Conservation (phyloP, 2,329 filamentous ascomycete species). For the Claviceps sp. region DNA sequence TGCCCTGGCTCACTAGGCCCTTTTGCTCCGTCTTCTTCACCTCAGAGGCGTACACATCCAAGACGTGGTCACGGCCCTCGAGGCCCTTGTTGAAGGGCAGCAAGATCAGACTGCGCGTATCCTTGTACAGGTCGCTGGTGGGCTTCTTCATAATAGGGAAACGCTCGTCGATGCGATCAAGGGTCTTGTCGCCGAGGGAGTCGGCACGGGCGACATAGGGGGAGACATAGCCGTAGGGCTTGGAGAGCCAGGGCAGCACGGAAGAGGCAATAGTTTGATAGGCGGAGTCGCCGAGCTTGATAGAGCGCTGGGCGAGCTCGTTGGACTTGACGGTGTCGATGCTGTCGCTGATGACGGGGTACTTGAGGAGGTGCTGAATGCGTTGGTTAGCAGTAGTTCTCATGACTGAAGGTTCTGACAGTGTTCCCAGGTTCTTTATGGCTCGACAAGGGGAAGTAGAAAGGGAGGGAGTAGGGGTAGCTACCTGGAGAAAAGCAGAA, state of each 20-base stretch:
- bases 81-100: constrained; percentile 49
- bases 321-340: constrained; percentile 69
- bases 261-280: constrained; percentile 69
- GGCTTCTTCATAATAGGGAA: constrained; percentile 67
- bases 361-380: constrained; percentile 64
- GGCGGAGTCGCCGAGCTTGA: constrained; percentile 60
- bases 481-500: constrained; percentile 38
- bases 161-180: constrained; percentile 53
- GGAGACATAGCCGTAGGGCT: constrained; percentile 67
- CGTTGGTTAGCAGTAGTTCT: not conserved
- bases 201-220: constrained; percentile 81
- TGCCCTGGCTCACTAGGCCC: constrained; percentile 52
- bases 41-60: constrained; percentile 43
- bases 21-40: constrained; percentile 51
- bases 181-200: constrained; percentile 56
- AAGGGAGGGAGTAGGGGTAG: too few species aligned
- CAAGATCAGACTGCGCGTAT: constrained; percentile 47
- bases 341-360: constrained; percentile 70
- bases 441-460: not conserved
- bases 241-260: constrained; percentile 55
- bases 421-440: not conserved
- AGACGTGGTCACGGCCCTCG: constrained; percentile 49
- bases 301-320: constrained; percentile 70
- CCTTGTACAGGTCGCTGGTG: constrained; percentile 53
- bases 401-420: too few species aligned